Evolutionary conservation across 306 rosid species (phyloP), one percentile per base, ranked within the genome.

Genomic region (Quercus berberidifolia): DNA sequence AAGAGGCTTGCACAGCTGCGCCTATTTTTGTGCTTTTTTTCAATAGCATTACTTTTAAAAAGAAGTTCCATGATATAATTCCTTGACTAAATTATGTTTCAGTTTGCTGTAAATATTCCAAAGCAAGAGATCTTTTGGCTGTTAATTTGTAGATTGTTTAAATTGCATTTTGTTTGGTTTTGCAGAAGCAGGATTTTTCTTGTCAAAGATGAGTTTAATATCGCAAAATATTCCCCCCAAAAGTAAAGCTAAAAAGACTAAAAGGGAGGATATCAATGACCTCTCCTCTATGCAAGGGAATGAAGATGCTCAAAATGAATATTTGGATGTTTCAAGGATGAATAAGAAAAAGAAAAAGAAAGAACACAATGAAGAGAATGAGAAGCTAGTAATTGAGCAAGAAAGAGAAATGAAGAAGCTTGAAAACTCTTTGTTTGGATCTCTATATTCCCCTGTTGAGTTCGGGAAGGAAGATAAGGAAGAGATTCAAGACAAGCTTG

Each of bases 341-440:
- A 89, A 83, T 77, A 38, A 38, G 46, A 38, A 38, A 7, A 93
- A 90, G 91, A 89, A 90, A 83, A 91, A 87, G 86, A 88, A 86
- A 78, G 81, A 76, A 20, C 80, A n/a, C 35, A 63, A 83, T 69
- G 77, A 69, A 12, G 87, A 79, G 62, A 86, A 81, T 12, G 89
- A 89, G 73, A 76, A 63, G 30, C 5, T 77, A 41, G 84, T 69
- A 4, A 43, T 52, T 68, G 91, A 92, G 77, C 89, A 91, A 78
- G 92, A 86, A 56, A 80, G 69, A 82, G 91, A 92, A 73, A 91
- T 90, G 97, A 84, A 91, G 86, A 90, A 84, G 57, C 95, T 94
- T 1, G 93, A 92, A 76, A 90, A 65, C 67, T 79, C 87, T 77
- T 86, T 94, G 84, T 94, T 94, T 67, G 97, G 95, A 13, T 84